Evolutionary conservation across 805 yeast species (phyloP), one percentile per base, ranked within the genome.

Genomic region (Schizosaccharomyces pombe): DNA sequence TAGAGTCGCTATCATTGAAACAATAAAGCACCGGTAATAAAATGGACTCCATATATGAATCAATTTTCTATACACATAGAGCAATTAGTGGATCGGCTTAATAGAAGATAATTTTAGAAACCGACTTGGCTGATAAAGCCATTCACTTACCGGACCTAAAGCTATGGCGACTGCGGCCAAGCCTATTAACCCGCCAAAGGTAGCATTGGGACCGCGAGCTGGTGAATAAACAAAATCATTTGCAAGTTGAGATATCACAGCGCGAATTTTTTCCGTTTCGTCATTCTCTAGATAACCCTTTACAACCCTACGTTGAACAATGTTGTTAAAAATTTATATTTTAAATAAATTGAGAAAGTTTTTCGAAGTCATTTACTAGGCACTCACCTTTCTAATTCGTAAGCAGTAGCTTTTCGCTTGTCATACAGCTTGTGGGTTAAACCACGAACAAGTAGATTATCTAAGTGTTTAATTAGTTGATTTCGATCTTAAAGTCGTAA

Each of bases 111-210:
- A n/a, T n/a, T n/a, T n/a, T n/a, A n/a, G n/a, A n/a, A n/a, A n/a
- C n/a, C n/a, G n/a, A n/a, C n/a, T n/a, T n/a, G n/a, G n/a, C n/a
- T 51, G 55, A 39, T 14, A 26, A 16, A 5, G 14, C n/a, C 14
- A 37, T 16, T 16, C 9, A 26, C 56, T 14, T 37, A 55, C 57
- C 47, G 72, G 70, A 1, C 97, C 96, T 31, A 91, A 68, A 0
- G 97, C 97, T 55, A 91, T 87, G 0, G 95, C 86, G 3, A 86
- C 91, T 11, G 95, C 94, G 4, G 97, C 98, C 19, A 91, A 70
- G 0, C 97, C 97, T 59, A 94, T 89, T 47, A 89, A 72, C 0
- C 97, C 96, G 16, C 98, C 98, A 71, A 86, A 87, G 60, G 95
- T 75, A 4, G 94, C 85, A 16, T 49, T 26, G n/a, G 53, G 14